These are phyloP conservation scores for Lachnellula occidentalis DNA, from an alignment of 2,329 filamentous ascomycete species.

Conservation along the genomic window DNA sequence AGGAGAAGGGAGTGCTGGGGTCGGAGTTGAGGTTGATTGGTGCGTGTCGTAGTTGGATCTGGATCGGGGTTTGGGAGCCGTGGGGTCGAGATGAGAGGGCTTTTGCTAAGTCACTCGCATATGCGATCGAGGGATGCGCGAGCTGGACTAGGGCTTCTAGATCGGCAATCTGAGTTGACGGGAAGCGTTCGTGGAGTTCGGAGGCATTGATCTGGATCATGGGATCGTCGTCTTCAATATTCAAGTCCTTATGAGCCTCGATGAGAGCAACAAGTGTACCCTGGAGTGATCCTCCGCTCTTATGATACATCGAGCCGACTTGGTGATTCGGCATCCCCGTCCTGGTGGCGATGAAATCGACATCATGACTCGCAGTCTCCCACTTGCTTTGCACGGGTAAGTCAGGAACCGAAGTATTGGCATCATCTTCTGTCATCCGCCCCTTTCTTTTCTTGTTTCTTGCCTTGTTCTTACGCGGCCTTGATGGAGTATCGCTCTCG, in stretches of 20 bases:
- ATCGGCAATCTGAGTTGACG: slow-evolving; percentile 42
- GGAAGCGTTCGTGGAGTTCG: slow-evolving; percentile 50
- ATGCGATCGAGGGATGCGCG: slow-evolving; percentile 49
- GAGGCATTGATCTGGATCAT: slow-evolving; percentile 43
- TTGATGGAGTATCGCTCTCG: slow-evolving; percentile 39
- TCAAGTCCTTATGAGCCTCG: slow-evolving; percentile 22
- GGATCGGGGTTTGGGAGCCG: slow-evolving; percentile 13
- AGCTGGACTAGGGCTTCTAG: slow-evolving; percentile 50
- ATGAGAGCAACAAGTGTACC: slow-evolving; percentile 49
- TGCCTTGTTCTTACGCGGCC: slow-evolving; percentile 35
- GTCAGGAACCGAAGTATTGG: slow-evolving; percentile 2
- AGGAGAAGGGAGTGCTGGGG: background rate
- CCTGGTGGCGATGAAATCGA: slow-evolving; percentile 54
- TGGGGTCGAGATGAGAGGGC: slow-evolving; percentile 37
- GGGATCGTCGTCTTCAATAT: slow-evolving; percentile 39
- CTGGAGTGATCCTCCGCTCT: slow-evolving; percentile 49
- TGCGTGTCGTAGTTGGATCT: slow-evolving; percentile 27
- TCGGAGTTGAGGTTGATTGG: slow-evolving; percentile 18
- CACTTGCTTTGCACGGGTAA: slow-evolving; percentile 45
- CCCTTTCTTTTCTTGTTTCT: slow-evolving; percentile 36
- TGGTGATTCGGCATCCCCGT: slow-evolving; percentile 41
- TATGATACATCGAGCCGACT: slow-evolving; percentile 55
- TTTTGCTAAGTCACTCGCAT: slow-evolving; percentile 55
- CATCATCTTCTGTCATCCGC: slow-evolving; percentile 23
- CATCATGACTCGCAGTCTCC: slow-evolving; percentile 49